Percentiles rank a stretch among this genome's conserved stretches.
phyloP scores from a whole-genome alignment of 371 early-diverging fungal genomes.

The Gilbertella persicaria region DNA sequence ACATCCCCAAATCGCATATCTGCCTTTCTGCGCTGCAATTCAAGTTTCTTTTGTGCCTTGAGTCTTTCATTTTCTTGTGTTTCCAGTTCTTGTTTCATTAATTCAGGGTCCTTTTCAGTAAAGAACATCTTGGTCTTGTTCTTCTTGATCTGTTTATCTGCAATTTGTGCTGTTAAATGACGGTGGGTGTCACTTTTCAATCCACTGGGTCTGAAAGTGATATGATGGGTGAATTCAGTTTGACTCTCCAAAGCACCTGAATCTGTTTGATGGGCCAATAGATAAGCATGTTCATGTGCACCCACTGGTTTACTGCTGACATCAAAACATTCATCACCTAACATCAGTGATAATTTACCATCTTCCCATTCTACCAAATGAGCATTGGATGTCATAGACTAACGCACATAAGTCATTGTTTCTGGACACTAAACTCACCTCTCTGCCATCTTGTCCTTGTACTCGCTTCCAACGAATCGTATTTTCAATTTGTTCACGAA shows the following conservation, averaged over 20 bases:
- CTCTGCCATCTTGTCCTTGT: conserved; percentile 32
- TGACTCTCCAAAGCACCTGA: conserved; percentile 74
- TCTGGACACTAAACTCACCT: conserved; percentile 28
- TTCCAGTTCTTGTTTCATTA: conserved; percentile 41
- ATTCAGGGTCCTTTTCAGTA: conserved; percentile 62
- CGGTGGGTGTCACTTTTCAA: conserved; percentile 64
- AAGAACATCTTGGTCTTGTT: conserved; percentile 68
- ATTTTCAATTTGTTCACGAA: conserved; percentile 68
- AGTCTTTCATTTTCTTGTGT: conserved; percentile 43
- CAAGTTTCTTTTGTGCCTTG: conserved; percentile 48
- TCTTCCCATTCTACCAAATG: conserved; percentile 86
- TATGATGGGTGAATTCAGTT: conserved; percentile 59
- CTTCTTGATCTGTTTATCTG: conserved; percentile 64
- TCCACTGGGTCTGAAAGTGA: conserved; percentile 73
- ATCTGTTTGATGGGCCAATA: conserved; percentile 62
- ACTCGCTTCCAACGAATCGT: conserved; percentile 80
- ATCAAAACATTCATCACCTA: conserved; percentile 82
- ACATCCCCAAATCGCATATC: conserved; percentile 29
- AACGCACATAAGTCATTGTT: conserved; percentile 8
- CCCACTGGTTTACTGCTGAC: conserved; percentile 55
- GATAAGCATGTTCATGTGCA: conserved; percentile 64
- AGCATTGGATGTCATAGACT: conserved; percentile 74
- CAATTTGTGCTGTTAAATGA: conserved; percentile 66
- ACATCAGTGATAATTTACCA: conserved; percentile 68
- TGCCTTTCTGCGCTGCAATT: conserved; percentile 38